These are phyloP conservation scores for Alternaria gansuensis DNA, from an alignment of 2,329 filamentous ascomycete species.

Conservation along the genomic window DNA sequence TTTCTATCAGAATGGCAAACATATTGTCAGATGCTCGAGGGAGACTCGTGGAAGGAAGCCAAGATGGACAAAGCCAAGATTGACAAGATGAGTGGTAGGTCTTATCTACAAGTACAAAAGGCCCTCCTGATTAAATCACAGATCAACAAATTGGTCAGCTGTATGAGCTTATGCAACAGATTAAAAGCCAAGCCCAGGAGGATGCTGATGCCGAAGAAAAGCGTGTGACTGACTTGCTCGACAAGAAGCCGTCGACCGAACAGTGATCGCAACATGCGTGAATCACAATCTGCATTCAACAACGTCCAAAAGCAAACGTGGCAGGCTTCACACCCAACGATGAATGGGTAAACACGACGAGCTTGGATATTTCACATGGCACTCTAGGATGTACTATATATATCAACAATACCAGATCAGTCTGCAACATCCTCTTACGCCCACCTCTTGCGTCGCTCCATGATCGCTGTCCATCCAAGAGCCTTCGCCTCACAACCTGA, in stretches of 20 bases:
- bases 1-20: constrained; percentile 97
- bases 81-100: constrained; percentile 91
- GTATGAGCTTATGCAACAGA: constrained; percentile 91
- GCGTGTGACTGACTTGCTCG: constrained; percentile 38
- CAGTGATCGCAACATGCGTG: constrained; percentile 32
- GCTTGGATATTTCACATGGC: constrained; percentile 22
- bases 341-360: constrained; percentile 18
- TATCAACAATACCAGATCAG: constrained; percentile 24
- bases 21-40: constrained; percentile 92
- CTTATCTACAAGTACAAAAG: not conserved
- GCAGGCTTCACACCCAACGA: constrained; percentile 20
- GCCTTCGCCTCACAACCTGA: not conserved
- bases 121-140: constrained; percentile 50
- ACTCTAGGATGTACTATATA: constrained; percentile 32
- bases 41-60: constrained; percentile 82
- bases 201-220: constrained; percentile 54
- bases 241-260: constrained; percentile 43
- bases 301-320: constrained; percentile 24
- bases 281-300: constrained; percentile 18
- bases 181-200: constrained; percentile 63
- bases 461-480: constrained; percentile 2
- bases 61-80: constrained; percentile 85
- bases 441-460: constrained; percentile 5
- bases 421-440: constrained; percentile 14
- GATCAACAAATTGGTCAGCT: constrained; percentile 93